A percentile compares a stretch with the other conserved stretches of the same genome.
Conservation (phyloP, 2,329 filamentous ascomycete genomes). For the Pyrenochaeta sp. region DNA sequence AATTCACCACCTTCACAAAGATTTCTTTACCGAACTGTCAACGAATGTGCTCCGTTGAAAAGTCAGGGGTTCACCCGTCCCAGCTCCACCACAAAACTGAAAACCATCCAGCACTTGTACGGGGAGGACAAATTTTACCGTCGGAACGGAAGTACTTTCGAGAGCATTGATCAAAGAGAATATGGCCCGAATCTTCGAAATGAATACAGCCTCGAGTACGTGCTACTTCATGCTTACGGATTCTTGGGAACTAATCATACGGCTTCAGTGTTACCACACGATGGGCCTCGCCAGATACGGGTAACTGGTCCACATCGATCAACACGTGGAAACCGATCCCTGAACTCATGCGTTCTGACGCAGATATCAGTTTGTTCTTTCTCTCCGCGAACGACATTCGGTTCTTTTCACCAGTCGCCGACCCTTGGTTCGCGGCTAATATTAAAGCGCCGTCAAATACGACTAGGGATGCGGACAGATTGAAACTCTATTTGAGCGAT, state of each 20-base stretch:
- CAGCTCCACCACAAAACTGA: not conserved
- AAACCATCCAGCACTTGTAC: not conserved
- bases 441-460: not conserved
- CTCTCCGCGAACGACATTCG: constrained; percentile 31
- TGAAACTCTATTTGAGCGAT: constrained; percentile 22
- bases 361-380: constrained; percentile 41
- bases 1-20: constrained; percentile 7
- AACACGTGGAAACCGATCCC: constrained; percentile 23
- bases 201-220: constrained; percentile 1
- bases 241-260: not conserved
- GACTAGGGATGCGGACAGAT: constrained; percentile 2
- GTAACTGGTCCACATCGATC: not conserved
- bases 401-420: constrained; percentile 28
- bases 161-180: not conserved
- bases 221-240: not conserved
- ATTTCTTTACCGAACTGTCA: constrained; percentile 6
- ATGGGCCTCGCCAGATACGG: not conserved
- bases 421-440: constrained; percentile 35
- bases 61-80: not conserved
- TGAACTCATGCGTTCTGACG: constrained; percentile 30
- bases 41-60: constrained; percentile 6
- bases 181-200: not conserved
- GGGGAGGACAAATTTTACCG: not conserved
- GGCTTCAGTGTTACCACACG: not conserved
- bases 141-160: not conserved